phyloP scores from a whole-genome alignment of 108 stramenopile species.

The Conticribra guillardii region DNA sequence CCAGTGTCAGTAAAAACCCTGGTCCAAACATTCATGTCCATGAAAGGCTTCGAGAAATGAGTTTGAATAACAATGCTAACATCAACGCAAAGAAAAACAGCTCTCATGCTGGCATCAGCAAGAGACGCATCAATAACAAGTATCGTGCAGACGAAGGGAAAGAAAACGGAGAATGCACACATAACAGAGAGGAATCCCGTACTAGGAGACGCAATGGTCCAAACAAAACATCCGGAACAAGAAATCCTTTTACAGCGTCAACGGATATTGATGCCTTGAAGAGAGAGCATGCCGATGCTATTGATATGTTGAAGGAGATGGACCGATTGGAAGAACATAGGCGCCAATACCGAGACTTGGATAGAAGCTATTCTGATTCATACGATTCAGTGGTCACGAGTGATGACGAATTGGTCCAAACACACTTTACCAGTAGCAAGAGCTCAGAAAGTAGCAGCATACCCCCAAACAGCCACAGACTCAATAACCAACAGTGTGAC shows the following conservation, averaged over 20 bases:
- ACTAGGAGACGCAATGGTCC: neutral
- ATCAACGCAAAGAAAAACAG: neutral
- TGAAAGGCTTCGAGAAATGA: neutral
- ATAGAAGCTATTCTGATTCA: slow-evolving; percentile 8
- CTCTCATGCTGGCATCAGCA: neutral
- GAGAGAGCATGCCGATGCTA: slow-evolving; percentile 46
- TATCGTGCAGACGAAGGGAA: slow-evolving; percentile 30
- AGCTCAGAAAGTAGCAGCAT: too few species aligned
- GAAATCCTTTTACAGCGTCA: slow-evolving; percentile 12
- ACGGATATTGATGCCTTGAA: slow-evolving; percentile 40
- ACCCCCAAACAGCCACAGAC: too few species aligned
- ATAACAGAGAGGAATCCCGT: neutral
- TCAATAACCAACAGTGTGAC: too few species aligned
- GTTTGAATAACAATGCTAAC: neutral
- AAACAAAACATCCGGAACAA: neutral
- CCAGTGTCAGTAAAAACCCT: neutral
- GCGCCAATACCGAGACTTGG: slow-evolving; percentile 14
- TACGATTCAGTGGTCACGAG: slow-evolving; percentile 11
- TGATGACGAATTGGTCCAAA: too few species aligned
- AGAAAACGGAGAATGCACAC: slow-evolving; percentile 22
- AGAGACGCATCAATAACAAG: slow-evolving; percentile 1
- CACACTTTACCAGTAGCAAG: too few species aligned
- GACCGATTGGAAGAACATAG: slow-evolving; percentile 24
- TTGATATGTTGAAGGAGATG: slow-evolving; percentile 43
- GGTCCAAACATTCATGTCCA: neutral